Evolutionary conservation across 805 yeast genomes (phyloP), one percentile per base, ranked within the genome.

Genomic region (Yarrowia phangngaensis): DNA sequence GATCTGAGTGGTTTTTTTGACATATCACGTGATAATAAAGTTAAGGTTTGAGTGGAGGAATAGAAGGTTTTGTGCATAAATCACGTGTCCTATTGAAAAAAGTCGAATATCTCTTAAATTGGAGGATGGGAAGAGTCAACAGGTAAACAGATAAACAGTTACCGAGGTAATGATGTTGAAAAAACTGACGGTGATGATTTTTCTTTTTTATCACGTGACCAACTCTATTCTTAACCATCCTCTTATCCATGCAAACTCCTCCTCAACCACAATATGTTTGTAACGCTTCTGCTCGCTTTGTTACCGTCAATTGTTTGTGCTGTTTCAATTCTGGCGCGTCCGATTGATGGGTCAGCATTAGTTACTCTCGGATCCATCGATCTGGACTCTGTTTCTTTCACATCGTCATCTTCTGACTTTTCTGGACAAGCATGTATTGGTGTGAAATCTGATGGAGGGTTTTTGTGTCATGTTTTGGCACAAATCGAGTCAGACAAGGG

Each of bases 401-500:
- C 45, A n/a, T 38, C 45, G n/a, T n/a, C n/a, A 13, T 4, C 24
- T 24, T 38, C 45, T 6, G 45, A 38, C n/a, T 38, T 27, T 11
- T 4, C 32, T 6, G 45, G 45, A 13, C 32, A 38, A 32, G 45
- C 45, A 2, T 38, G 45, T 14, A 38, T 38, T 9, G 45, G 45
- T 9, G 24, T 38, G 23, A 19, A 19, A 14, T 23, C 13, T 4
- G 23, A 29, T 4, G 45, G 45, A 22, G 8, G 4, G 11, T 38
- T 38, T 38, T 31, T 38, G 45, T 38, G 45, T 19, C 45, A 38
- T 20, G 45, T 27, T 4, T 19, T 38, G 23, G 45, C 32, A 9
- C 22, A 38, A 23, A 26, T 38, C 8, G 53, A 50, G 6, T 16
- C 31, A 8, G 28, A 12, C 14, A 15, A 24, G 20, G 30, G 29